Conservation (phyloP, 495 filamentous ascomycete species). For the Staphylotrichum tortipilum region DNA sequence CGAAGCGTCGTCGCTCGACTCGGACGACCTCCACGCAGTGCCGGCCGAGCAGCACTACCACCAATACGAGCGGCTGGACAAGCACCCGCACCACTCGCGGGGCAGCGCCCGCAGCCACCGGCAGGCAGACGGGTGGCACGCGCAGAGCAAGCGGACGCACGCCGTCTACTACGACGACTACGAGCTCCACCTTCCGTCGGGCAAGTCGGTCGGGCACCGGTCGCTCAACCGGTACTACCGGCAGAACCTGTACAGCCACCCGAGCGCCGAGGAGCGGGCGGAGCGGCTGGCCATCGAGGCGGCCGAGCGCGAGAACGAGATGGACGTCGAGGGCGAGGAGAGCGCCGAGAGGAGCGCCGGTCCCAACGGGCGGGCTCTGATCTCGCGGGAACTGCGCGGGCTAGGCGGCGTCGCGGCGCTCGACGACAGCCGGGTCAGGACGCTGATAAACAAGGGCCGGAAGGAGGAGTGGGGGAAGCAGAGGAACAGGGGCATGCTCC, state of each 20-base stretch:
- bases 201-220: constrained; percentile 82
- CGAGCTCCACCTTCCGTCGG: constrained; percentile 89
- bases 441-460: constrained; percentile 18
- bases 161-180: constrained; percentile 83
- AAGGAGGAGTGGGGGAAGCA: constrained; percentile 20
- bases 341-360: background rate
- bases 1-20: constrained; percentile 72
- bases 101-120: constrained; percentile 58
- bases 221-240: constrained; percentile 78
- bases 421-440: constrained; percentile 8
- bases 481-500: constrained; percentile 10
- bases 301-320: constrained; percentile 19
- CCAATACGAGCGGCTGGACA: constrained; percentile 50
- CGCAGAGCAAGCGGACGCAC: constrained; percentile 53
- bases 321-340: constrained; percentile 21
- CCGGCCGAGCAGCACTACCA: constrained; percentile 56
- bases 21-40: constrained; percentile 62
- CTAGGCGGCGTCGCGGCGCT: constrained; percentile 17
- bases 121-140: constrained; percentile 63
- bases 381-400: constrained; percentile 20
- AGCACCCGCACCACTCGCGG: constrained; percentile 57
- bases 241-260: constrained; percentile 83
- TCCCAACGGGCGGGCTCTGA: constrained; percentile 15
- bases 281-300: constrained; percentile 48
- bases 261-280: constrained; percentile 57